Conservation (phyloP, 2,329 filamentous ascomycete genomes). For the Penicillium sp. region DNA sequence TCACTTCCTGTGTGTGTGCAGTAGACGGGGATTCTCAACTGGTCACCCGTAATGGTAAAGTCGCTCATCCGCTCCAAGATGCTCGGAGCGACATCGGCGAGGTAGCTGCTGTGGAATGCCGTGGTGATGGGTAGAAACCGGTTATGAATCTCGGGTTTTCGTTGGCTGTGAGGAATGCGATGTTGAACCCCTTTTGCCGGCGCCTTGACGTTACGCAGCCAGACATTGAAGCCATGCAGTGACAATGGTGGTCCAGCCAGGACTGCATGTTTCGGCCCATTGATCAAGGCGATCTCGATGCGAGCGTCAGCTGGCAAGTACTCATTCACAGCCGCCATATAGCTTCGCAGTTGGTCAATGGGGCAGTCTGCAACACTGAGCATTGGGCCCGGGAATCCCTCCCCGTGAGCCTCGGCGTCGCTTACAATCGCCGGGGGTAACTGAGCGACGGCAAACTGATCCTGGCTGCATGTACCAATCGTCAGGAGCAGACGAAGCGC, state of each 20-base stretch:
- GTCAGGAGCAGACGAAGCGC: neutral
- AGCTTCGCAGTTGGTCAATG: neutral
- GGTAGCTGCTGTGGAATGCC: conserved; percentile 95
- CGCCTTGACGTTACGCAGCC: conserved; percentile 92
- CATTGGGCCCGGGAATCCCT: conserved; percentile 95
- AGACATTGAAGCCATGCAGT: conserved; percentile 89
- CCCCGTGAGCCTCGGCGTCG: conserved; percentile 51
- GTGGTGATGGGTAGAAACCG: conserved; percentile 95
- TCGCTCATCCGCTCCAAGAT: conserved; percentile 77
- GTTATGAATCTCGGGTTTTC: conserved; percentile 74
- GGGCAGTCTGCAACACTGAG: conserved; percentile 50
- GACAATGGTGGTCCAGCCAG: conserved; percentile 94
- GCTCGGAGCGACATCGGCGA: conserved; percentile 70
- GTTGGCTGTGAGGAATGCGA: conserved; percentile 84
- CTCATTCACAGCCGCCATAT: conserved; percentile 94
- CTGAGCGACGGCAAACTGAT: conserved; percentile 23
- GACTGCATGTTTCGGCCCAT: conserved; percentile 94
- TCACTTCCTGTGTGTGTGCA: neutral
- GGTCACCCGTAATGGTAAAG: conserved; percentile 61
- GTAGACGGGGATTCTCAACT: conserved; percentile 23
- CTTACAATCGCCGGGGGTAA: neutral
- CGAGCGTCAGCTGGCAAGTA: conserved; percentile 89
- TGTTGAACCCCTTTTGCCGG: conserved; percentile 96
- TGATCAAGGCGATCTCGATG: conserved; percentile 90
- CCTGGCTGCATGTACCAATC: conserved; percentile 87